These are phyloP conservation scores for Alternaria longipes DNA, from an alignment of 2,329 filamentous ascomycete genomes.

Conservation along the genomic window DNA sequence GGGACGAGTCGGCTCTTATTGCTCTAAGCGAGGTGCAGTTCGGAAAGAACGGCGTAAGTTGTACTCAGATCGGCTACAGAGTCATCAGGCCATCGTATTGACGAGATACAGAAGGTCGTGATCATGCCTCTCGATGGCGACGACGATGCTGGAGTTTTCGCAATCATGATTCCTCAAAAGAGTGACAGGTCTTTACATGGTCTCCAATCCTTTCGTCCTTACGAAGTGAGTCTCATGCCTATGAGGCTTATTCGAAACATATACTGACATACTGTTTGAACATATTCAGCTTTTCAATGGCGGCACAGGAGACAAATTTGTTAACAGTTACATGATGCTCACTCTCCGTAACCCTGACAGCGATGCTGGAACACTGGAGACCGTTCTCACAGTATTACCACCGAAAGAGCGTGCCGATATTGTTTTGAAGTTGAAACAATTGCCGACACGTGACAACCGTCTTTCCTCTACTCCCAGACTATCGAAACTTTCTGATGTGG, in stretches of 20 bases:
- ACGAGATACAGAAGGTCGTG: slow-evolving; percentile 24
- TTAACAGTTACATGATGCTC: slow-evolving; percentile 26
- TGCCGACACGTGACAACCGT: not conserved
- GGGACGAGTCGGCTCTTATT: slow-evolving; percentile 17
- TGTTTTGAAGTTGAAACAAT: not conserved
- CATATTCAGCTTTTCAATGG: not conserved
- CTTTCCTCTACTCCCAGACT: not conserved
- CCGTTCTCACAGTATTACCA: slow-evolving; percentile 8
- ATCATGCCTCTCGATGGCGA: slow-evolving; percentile 29
- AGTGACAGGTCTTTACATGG: slow-evolving; percentile 22
- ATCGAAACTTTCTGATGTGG: not conserved
- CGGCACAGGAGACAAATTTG: slow-evolving; percentile 12
- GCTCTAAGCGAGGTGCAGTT: slow-evolving; percentile 28
- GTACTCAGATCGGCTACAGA: not conserved
- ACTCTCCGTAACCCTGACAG: slow-evolving; percentile 21
- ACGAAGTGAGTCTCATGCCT: slow-evolving; percentile 7
- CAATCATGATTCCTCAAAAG: slow-evolving; percentile 29
- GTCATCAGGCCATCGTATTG: not conserved
- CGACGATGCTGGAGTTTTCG: slow-evolving; percentile 25
- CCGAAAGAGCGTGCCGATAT: not conserved
- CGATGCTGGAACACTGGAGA: slow-evolving; percentile 7
- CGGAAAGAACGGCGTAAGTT: slow-evolving; percentile 17
- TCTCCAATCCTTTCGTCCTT: slow-evolving; percentile 27
- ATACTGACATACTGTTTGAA: not conserved
- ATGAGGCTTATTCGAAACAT: not conserved